phyloP scores from a whole-genome alignment of 345 rosid genomes.

The Hypericum androsaemum region DNA sequence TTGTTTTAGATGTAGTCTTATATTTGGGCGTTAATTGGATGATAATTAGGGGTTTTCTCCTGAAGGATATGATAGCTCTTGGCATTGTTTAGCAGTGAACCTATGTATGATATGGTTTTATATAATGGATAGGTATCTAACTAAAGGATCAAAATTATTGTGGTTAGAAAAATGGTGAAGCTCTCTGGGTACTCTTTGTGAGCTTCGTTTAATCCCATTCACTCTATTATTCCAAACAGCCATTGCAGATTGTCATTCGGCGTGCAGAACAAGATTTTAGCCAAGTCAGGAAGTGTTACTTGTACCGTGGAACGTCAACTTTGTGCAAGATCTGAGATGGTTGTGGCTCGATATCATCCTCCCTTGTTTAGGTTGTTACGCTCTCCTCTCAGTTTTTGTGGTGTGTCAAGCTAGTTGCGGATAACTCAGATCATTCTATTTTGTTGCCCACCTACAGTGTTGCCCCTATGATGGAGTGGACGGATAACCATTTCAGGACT shows the following conservation, averaged over 20 bases:
- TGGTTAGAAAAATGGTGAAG: constrained; percentile 49
- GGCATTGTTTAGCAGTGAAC: not conserved
- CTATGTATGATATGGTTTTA: constrained; percentile 10
- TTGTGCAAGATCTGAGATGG: constrained; percentile 7
- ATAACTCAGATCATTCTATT: not conserved
- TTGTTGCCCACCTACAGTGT: constrained; percentile 40
- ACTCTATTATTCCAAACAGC: constrained; percentile 31
- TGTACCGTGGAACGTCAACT: constrained; percentile 12
- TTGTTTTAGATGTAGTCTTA: too few relatives aligned
- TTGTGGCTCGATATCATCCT: constrained; percentile 27
- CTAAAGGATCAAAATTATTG: constrained; percentile 18
- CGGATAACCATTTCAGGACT: constrained; percentile 83
- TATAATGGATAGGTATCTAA: constrained; percentile 2
- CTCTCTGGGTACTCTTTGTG: constrained; percentile 38
- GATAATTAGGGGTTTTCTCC: too few relatives aligned
- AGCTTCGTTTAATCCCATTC: constrained; percentile 41
- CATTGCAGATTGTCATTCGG: constrained; percentile 32
- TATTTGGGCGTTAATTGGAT: too few relatives aligned
- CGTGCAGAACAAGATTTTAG: constrained; percentile 19
- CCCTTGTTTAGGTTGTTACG: constrained; percentile 67
- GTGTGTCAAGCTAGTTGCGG: not conserved
- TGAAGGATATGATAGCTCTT: too few relatives aligned
- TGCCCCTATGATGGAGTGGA: constrained; percentile 99
- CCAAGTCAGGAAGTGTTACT: constrained; percentile 24
- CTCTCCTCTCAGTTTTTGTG: not conserved